A percentile compares a stretch with the other conserved stretches of the same genome.
These are phyloP conservation scores for Lantana camara DNA, from an alignment of 257 asterid species.

Conservation along the genomic window DNA sequence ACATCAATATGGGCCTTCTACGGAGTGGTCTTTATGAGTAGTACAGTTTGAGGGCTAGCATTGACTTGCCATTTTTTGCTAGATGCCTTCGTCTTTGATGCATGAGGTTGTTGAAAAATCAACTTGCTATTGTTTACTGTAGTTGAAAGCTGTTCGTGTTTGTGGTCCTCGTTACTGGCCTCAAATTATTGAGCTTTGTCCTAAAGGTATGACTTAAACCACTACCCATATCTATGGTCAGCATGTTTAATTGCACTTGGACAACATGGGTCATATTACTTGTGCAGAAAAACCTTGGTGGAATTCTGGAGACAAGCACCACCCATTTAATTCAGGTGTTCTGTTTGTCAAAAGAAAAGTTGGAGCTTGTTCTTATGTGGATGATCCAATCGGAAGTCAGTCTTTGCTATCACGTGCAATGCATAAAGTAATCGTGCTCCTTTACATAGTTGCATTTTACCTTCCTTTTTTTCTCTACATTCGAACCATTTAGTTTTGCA, in stretches of 20 bases:
- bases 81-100: conserved; percentile 17
- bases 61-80: conserved; percentile 9
- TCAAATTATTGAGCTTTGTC: conserved; percentile 78
- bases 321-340: conserved; percentile 87
- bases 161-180: conserved; percentile 99
- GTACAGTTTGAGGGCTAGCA: conserved; percentile 15
- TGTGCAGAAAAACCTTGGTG: conserved; percentile 94
- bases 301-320: conserved; percentile 75
- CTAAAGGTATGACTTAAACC: conserved; percentile 58
- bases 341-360: conserved; percentile 91
- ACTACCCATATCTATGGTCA: conserved; percentile 16
- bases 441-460: conserved; percentile 13
- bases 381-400: conserved; percentile 96
- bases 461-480: too few relatives aligned
- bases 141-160: conserved; percentile 91
- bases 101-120: conserved; percentile 18
- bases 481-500: too few relatives aligned
- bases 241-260: conserved; percentile 21
- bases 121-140: conserved; percentile 33
- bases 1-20: too few relatives aligned
- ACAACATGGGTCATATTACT: conserved; percentile 20
- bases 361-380: conserved; percentile 93
- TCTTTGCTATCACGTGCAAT: conserved; percentile 92
- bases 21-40: conserved; percentile 1
- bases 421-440: conserved; percentile 68